Base-by-base conservation (phyloP, 352 stramenopile species). In the Peronospora farinosa region DNA sequence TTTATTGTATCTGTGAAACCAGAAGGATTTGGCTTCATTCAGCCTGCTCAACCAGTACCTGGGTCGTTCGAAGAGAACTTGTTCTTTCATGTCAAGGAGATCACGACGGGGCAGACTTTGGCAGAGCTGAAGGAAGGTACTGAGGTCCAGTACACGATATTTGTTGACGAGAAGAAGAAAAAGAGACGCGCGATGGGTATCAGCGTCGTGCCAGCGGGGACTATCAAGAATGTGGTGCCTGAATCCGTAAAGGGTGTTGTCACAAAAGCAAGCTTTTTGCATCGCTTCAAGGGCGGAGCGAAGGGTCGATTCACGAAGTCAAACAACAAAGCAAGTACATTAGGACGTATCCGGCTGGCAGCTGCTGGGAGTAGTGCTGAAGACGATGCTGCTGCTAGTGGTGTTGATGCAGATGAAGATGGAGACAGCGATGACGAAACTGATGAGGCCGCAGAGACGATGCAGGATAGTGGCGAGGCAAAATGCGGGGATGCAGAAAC, bases 81-180 rank as follows among this genome's bases (percentile, higher is more conserved):
- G 30, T 92, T 85, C 54, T 92, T 92, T 61, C 80, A 88, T 56
- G 64, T 92, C 23, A 88, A 85, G 30, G 80, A 88, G 13, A 63
- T 92, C 21, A 67, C 65, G 15, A 74, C 64, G 0, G 68, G 67
- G 23, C 65, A 84, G 51, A 76, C 65, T 8, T 60, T 77, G 9
- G 60, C 60, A 12, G 72, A 84, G 17, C 42, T 92, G 32, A 83
- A 84, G 38, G 74, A 81, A 50, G 80, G 78, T 35, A 80, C 83
- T 44, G 80, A 92, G 40, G 80, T 89, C 3, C 60, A 73, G 51
- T 89, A 72, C 53, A 72, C 63, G 7, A 38, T 80, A 23, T 74
- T 60, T 19, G 65, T 67, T 23, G 74, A 84, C 40, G 78, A 89
- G n/a, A 84, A 80, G 59, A 87, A 84, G 62, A 86, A 86, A 51